Conservation (phyloP, 2,329 filamentous ascomycete species). For the Pestalotiopsis sp. region DNA sequence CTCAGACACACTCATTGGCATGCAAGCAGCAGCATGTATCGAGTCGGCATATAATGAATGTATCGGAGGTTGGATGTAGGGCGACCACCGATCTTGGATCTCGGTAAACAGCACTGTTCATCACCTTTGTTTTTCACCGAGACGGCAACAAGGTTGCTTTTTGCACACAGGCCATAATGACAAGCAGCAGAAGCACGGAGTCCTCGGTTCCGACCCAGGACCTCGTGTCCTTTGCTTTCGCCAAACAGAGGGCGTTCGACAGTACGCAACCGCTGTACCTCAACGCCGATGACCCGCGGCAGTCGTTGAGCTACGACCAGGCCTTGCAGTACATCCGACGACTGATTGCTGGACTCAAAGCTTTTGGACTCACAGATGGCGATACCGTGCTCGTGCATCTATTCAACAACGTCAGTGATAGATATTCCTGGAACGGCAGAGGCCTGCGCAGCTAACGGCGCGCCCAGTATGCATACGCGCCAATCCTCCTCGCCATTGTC, state of each 20-base stretch:
- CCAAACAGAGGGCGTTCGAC: constrained; percentile 35
- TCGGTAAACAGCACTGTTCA: neutral
- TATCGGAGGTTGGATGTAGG: neutral
- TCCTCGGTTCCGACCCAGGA: constrained; percentile 23
- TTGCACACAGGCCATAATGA: neutral
- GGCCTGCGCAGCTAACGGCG: neutral
- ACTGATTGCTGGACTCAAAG: constrained; percentile 2
- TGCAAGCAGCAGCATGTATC: neutral
- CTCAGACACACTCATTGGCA: neutral
- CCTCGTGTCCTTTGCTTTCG: constrained; percentile 43
- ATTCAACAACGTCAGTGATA: constrained; percentile 10
- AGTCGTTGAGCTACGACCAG: constrained; percentile 36
- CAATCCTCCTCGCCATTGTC: constrained; percentile 43
- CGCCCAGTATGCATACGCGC: constrained; percentile 39
- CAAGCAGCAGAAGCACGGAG: neutral
- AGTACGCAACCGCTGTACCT: constrained; percentile 41
- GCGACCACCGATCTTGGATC: neutral
- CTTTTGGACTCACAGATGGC: constrained; percentile 2
- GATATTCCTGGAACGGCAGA: neutral
- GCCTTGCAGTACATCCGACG: constrained; percentile 34
- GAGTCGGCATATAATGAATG: neutral
- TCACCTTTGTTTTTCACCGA: neutral
- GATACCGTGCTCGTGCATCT: constrained; percentile 6
- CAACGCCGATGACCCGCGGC: constrained; percentile 40
- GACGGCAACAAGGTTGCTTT: neutral